Conservation (phyloP, 2,329 filamentous ascomycete genomes). For the Nemania sp. region DNA sequence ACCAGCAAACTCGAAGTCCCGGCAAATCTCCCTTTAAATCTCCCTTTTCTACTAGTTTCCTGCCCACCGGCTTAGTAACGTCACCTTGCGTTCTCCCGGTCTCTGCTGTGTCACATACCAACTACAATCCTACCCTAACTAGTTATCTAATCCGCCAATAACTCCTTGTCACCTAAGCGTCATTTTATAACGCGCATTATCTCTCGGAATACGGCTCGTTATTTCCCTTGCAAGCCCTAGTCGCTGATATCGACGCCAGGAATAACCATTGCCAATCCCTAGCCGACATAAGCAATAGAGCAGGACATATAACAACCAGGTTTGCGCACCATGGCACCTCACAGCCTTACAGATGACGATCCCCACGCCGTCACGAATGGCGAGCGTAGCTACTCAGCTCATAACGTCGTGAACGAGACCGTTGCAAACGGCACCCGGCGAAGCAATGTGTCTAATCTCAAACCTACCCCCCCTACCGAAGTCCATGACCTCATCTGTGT, state of each 20-base stretch:
- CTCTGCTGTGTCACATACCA: slow-evolving; percentile 12
- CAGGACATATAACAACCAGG: slow-evolving; percentile 6
- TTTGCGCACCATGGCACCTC: slow-evolving; percentile 45
- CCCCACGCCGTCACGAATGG: slow-evolving; percentile 41
- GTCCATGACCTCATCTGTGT: slow-evolving; percentile 89
- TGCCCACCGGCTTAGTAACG: slow-evolving; percentile 11
- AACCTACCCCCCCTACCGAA: slow-evolving; percentile 67
- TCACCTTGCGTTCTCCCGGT: slow-evolving; percentile 14
- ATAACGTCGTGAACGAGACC: not conserved
- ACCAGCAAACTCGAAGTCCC: slow-evolving; percentile 23
- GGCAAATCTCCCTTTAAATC: slow-evolving; percentile 31
- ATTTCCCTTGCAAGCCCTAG: not conserved
- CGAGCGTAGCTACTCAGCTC: slow-evolving; percentile 15
- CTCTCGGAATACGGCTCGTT: not conserved
- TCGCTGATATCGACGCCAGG: not conserved
- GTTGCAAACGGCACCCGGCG: slow-evolving; percentile 21
- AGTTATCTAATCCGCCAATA: slow-evolving; percentile 8
- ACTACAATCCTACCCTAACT: not conserved
- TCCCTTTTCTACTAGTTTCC: slow-evolving; percentile 24
- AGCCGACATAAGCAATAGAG: slow-evolving; percentile 1
- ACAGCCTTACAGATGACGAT: slow-evolving; percentile 48
- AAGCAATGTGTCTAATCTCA: slow-evolving; percentile 58
- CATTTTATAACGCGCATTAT: slow-evolving; percentile 7
- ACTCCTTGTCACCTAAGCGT: slow-evolving; percentile 6
- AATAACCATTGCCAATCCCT: not conserved